These are phyloP conservation scores for Circinella minor DNA, from an alignment of 371 early-diverging fungal genomes.

Conservation along the genomic window DNA sequence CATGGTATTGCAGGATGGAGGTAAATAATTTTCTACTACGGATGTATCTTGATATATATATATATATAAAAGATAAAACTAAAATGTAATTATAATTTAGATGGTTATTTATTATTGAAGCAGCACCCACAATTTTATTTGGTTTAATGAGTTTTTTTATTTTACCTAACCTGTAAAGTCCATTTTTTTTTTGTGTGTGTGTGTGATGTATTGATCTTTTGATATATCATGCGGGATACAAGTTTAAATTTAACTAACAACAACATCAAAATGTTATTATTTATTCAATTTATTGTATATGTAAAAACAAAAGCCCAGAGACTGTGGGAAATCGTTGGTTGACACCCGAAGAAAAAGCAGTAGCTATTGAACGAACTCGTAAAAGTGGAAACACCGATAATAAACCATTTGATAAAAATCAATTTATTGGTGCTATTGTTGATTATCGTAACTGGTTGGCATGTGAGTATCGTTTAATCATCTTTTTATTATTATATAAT, in stretches of 20 bases:
- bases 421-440: slow-evolving; percentile 38
- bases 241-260: too few species aligned
- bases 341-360: slow-evolving; percentile 38
- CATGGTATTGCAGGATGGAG: slow-evolving; percentile 47
- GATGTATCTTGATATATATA: too few species aligned
- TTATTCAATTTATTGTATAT: too few species aligned
- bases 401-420: slow-evolving; percentile 36
- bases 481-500: too few species aligned
- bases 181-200: background rate
- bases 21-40: too few species aligned
- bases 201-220: background rate
- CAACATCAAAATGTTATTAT: too few species aligned
- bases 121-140: slow-evolving; percentile 56
- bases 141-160: slow-evolving; percentile 46
- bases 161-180: slow-evolving; percentile 37
- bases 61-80: background rate
- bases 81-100: slow-evolving; percentile 5
- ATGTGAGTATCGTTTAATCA: slow-evolving; percentile 24
- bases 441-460: slow-evolving; percentile 46
- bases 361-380: slow-evolving; percentile 37
- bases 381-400: slow-evolving; percentile 35
- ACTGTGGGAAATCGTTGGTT: slow-evolving; percentile 36
- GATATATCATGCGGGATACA: too few species aligned
- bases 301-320: slow-evolving; percentile 33
- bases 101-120: slow-evolving; percentile 67